phyloP scores from a whole-genome alignment of 2,329 filamentous ascomycete genomes.

The Ophiostoma pallidulum region DNA sequence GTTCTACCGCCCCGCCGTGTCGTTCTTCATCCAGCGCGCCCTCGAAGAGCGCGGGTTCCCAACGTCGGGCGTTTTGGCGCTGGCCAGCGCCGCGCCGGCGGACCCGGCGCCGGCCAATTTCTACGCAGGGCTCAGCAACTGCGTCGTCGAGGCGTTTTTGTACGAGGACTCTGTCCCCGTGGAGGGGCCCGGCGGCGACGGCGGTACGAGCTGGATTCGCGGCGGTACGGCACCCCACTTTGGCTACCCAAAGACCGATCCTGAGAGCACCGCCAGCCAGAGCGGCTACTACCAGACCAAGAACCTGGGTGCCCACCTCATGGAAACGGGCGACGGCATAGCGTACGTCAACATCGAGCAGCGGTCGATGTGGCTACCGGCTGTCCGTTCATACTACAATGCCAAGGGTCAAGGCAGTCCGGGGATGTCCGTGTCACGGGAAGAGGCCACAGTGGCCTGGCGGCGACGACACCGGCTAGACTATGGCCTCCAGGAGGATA shows the following conservation, averaged over 20 bases:
- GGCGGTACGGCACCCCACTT: constrained; percentile 11
- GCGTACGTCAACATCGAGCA: constrained; percentile 13
- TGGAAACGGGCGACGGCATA: constrained; percentile 24
- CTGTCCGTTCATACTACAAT: constrained; percentile 5
- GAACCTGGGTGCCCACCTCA: constrained; percentile 15
- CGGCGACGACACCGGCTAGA: constrained; percentile 14
- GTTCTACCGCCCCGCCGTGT: constrained; percentile 41
- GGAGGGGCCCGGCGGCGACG: too few relatives aligned
- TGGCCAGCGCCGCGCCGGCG: constrained; percentile 37
- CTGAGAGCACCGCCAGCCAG: not conserved
- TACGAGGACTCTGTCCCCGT: not conserved
- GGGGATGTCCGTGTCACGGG: not conserved
- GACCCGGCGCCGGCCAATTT: constrained; percentile 36
- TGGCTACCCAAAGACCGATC: constrained; percentile 5
- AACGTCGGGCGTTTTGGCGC: constrained; percentile 31
- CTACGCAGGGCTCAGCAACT: constrained; percentile 40
- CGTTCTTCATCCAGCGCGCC: constrained; percentile 33
- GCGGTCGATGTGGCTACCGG: constrained; percentile 16
- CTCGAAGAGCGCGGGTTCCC: constrained; percentile 15
- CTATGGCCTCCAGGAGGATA: constrained; percentile 7
- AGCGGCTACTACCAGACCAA: constrained; percentile 8
- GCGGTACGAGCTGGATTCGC: not conserved
- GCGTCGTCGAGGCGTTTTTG: constrained; percentile 34
- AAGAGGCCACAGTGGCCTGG: not conserved
- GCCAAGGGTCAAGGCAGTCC: not conserved